Evolutionary conservation across 1,284 basidiomycete species (phyloP), one percentile per base, ranked within the genome.

Genomic region (Meira miltonrushii): DNA sequence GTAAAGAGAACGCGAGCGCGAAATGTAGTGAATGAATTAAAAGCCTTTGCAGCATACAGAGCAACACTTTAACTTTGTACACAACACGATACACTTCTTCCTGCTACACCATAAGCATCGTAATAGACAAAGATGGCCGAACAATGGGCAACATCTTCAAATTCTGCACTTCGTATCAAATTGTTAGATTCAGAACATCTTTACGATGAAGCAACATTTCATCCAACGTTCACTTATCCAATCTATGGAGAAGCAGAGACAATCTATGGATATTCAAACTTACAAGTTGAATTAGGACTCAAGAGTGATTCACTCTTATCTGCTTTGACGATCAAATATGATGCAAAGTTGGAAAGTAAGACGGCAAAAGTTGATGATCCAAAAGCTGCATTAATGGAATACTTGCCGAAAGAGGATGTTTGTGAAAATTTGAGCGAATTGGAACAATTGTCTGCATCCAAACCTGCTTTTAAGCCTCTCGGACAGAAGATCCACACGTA

Each of bases 241-340:
- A 74, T 74, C 78, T 97, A 88, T 76, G 94, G 94, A 55, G 90
- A 96, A 72, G 89, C 94, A 58, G 92, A 98, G 81, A 93, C 88
- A 79, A 88, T 98, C 68, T 98, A 94, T 78, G 94, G 94, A 2
- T 98, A 96, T 80, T 83, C 71, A 81, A 96, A 57, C 39, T 62
- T 75, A 9, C 44, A 58, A n/a, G 70, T 77, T 49, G 74, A 88
- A 88, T 82, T 96, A 50, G 84, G 85, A 65, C 88, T 96, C 76
- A 84, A 92, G 0, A 95, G 92, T 0, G 92, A 91, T 2, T 91
- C 88, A 10, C 82, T 98, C 52, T 81, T 81, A 21, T 87, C 74
- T 21, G 50, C 60, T 12, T 57, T 78, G 10, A 53, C 61, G 25
- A 62, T 78, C 47, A 50, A 61, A 28, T 77, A 75, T 58, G 48